Evolutionary conservation across 257 asterid species (phyloP).

Genomic region (Handroanthus guayacan): DNA sequence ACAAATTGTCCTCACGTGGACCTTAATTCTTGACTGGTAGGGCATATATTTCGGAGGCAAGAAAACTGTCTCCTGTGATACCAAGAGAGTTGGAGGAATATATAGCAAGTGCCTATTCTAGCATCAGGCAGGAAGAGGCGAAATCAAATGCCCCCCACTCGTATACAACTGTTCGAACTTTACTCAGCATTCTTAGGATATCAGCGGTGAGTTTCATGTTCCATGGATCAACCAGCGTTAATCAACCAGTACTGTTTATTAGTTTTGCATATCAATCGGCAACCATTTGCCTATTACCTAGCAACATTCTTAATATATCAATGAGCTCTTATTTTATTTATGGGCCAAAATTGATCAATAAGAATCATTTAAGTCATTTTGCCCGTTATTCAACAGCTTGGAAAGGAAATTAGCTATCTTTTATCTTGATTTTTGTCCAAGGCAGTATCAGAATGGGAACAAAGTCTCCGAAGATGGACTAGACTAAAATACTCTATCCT

Average conservation of each 20-base stretch:
- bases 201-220: constrained; percentile 70
- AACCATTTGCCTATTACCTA: not conserved
- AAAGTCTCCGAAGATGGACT: too few relatives aligned
- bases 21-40: constrained; percentile 47
- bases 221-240: not conserved
- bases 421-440: too few relatives aligned
- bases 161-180: constrained; percentile 80
- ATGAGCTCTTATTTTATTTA: not conserved
- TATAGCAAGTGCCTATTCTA: constrained; percentile 90
- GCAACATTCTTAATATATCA: not conserved
- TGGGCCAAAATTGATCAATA: not conserved
- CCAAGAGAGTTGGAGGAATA: constrained; percentile 95
- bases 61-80: constrained; percentile 79
- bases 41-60: constrained; percentile 96
- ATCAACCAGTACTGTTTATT: not conserved
- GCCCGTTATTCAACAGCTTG: not conserved
- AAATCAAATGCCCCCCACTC: constrained; percentile 88
- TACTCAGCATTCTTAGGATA: constrained; percentile 87
- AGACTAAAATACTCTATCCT: too few relatives aligned
- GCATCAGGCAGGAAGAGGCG: constrained; percentile 98
- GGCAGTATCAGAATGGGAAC: too few relatives aligned
- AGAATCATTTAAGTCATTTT: not conserved
- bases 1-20: constrained; percentile 23
- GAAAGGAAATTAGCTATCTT: not conserved
- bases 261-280: not conserved